Evolutionary conservation across 345 rosid genomes (phyloP), one percentile per base, ranked within the genome.

Genomic region (Gossypium raimondii): DNA sequence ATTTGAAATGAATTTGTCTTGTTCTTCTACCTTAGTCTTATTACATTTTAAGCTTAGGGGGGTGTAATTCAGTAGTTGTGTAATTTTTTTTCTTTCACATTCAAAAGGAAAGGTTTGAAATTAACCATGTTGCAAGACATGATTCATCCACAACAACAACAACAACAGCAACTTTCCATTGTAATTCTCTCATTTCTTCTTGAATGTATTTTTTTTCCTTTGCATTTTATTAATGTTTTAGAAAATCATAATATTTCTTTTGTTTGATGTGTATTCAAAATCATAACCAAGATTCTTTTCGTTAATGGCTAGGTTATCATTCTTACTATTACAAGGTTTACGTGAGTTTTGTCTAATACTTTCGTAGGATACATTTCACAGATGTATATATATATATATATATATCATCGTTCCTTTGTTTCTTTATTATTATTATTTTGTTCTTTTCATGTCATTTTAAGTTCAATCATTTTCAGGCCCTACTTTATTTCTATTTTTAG

Each of bases 71-170:
- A 51, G 59, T 70, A 52, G 27, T 17, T 41, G 4, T 5, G 16
- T 45, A 22, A 22, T 48, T 68, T 56, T 34, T 27, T 68, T 56
- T 27, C 41, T 25, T 67, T 48, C 43, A 47, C 72, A 50, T 67
- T 67, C 50, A 3, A 9, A 41, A 64, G 38, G 2, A 41, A 16
- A 57, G 43, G 27, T 3, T 52, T 12, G 7, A 25, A 47, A 61
- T 1, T 13, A 43, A 83, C 18, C 57, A 87, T 83, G 90, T 83
- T 87, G 86, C 83, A 80, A 67, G 82, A 82, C 83, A 73, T 78
- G 75, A 71, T 83, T 77, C 83, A 75, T 75, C 85, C 79, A 13
- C 79, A 74, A 34, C 41, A 34, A 34, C 41, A 34, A 34, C 41
- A 83, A 44, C 88, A 85, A 67, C 81, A 22, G 24, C 24, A 85